A percentile compares a stretch with the other conserved stretches of the same genome.
These are phyloP conservation scores for Miscanthus lutarioriparius DNA, from an alignment of 176 grass and related monocot species.

Conservation along the genomic window DNA sequence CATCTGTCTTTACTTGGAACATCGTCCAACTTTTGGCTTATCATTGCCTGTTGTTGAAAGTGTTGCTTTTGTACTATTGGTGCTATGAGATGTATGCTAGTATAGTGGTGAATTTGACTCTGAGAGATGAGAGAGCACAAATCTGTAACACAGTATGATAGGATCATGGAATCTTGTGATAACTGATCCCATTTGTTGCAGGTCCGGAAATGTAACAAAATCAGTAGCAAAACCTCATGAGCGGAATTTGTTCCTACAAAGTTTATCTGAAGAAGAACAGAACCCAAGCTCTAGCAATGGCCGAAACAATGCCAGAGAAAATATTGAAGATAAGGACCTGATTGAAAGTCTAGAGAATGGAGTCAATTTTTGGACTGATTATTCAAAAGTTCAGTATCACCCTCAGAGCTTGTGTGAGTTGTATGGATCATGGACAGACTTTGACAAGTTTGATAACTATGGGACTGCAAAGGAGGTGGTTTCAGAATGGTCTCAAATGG, in stretches of 20 bases:
- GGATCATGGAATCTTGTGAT: slow-evolving; percentile 5
- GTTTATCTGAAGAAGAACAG: slow-evolving; percentile 72
- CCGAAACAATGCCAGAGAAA: slow-evolving; percentile 20
- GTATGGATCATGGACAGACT: slow-evolving; percentile 81
- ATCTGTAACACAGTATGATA: background rate
- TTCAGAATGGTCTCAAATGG: slow-evolving; percentile 71
- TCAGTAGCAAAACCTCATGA: slow-evolving; percentile 56
- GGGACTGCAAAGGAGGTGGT: slow-evolving; percentile 73
- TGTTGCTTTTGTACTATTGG: background rate
- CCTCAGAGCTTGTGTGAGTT: slow-evolving; percentile 82
- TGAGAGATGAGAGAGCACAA: background rate
- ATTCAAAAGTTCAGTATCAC: slow-evolving; percentile 94
- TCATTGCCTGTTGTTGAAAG: background rate
- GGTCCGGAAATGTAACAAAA: slow-evolving; percentile 80
- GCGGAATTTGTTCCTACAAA: slow-evolving; percentile 86
- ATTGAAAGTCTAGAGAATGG: slow-evolving; percentile 68
- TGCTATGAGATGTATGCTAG: slow-evolving; percentile 2
- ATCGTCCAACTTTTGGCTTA: background rate
- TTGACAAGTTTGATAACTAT: slow-evolving; percentile 81
- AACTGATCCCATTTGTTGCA: slow-evolving; percentile 33
- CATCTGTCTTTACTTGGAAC: background rate
- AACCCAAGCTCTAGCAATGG: slow-evolving; percentile 38
- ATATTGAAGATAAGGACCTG: slow-evolving; percentile 66
- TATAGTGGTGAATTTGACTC: background rate
- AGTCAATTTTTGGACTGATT: slow-evolving; percentile 87